These are phyloP conservation scores for Termitomyces eurrhizus DNA, from an alignment of 768 basidiomycete species.

Conservation along the genomic window DNA sequence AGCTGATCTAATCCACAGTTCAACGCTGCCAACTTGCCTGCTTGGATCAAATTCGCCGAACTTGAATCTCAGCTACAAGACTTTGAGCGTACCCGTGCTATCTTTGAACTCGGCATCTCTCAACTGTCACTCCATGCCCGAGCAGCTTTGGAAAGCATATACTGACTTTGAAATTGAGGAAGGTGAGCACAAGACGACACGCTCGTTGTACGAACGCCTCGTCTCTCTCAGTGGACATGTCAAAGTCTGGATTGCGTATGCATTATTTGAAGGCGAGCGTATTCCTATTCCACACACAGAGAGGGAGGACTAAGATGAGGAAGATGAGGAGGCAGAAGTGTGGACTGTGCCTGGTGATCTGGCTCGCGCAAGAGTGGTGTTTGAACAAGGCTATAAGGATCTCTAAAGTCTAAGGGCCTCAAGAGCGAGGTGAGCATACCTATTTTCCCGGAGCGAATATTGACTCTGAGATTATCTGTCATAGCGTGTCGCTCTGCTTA, in stretches of 20 bases:
- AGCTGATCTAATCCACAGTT: too few relatives aligned
- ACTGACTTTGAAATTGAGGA: constrained; percentile 83
- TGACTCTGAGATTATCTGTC: neutral
- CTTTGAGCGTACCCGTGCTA: too few relatives aligned
- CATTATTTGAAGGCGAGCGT: constrained; percentile 83
- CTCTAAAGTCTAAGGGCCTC: constrained; percentile 67
- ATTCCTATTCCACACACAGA: constrained; percentile 61
- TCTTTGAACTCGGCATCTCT: too few relatives aligned
- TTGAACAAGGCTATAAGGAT: constrained; percentile 62
- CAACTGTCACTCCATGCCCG: constrained; percentile 66
- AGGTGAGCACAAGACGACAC: too few relatives aligned
- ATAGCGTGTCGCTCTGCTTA: constrained; percentile 86
- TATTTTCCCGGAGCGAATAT: neutral
- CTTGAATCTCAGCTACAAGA: too few relatives aligned
- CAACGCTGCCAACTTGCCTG: too few relatives aligned
- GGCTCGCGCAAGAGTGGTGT: constrained; percentile 1
- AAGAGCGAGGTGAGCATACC: constrained; percentile 75
- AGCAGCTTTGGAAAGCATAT: constrained; percentile 91
- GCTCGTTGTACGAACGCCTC: constrained; percentile 69
- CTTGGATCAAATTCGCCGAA: too few relatives aligned
- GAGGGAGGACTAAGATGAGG: constrained; percentile 74
- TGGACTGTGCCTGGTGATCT: too few relatives aligned
- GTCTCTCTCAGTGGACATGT: constrained; percentile 85
- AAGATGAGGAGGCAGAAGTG: constrained; percentile 50
- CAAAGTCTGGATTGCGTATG: constrained; percentile 97